These are phyloP conservation scores for Kodamaea plutei DNA, from an alignment of 1,139 yeast genomes.

Conservation along the genomic window DNA sequence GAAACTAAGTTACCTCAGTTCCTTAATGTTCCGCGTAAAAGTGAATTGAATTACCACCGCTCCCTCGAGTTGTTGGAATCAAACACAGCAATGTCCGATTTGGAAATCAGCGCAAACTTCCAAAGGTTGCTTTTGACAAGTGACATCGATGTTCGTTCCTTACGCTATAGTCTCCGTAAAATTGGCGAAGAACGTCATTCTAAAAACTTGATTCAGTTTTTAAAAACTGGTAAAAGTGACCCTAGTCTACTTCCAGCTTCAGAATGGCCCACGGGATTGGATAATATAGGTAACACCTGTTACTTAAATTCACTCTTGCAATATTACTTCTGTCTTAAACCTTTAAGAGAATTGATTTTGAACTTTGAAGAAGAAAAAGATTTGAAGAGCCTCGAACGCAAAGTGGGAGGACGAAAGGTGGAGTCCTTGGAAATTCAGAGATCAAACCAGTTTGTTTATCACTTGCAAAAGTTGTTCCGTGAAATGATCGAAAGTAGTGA, in stretches of 20 bases:
- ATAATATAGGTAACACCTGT: constrained; percentile 94
- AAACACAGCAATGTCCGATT: constrained; percentile 38
- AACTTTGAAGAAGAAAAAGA: constrained; percentile 36
- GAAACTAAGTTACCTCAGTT: constrained; percentile 40
- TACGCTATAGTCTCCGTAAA: constrained; percentile 48
- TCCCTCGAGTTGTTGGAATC: constrained; percentile 45
- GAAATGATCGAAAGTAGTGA: constrained; percentile 62
- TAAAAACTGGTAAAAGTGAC: constrained; percentile 58
- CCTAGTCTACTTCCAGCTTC: constrained; percentile 57
- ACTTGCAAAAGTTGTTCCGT: constrained; percentile 61
- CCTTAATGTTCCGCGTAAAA: constrained; percentile 13
- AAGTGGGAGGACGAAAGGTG: constrained; percentile 84
- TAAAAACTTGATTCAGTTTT: constrained; percentile 47
- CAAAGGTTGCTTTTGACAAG: constrained; percentile 31
- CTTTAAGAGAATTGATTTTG: constrained; percentile 66
- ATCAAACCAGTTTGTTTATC: constrained; percentile 75
- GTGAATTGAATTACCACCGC: constrained; percentile 19
- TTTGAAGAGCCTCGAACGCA: constrained; percentile 30
- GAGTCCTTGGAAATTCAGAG: constrained; percentile 70
- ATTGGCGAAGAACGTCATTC: constrained; percentile 50
- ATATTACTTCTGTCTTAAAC: constrained; percentile 81
- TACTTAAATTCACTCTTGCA: constrained; percentile 86
- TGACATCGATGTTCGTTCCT: constrained; percentile 36
- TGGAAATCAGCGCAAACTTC: constrained; percentile 52
- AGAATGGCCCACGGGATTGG: constrained; percentile 85